These are phyloP conservation scores for Nigrospora osmanthi DNA, from an alignment of 2,329 filamentous ascomycete genomes.

Conservation along the genomic window DNA sequence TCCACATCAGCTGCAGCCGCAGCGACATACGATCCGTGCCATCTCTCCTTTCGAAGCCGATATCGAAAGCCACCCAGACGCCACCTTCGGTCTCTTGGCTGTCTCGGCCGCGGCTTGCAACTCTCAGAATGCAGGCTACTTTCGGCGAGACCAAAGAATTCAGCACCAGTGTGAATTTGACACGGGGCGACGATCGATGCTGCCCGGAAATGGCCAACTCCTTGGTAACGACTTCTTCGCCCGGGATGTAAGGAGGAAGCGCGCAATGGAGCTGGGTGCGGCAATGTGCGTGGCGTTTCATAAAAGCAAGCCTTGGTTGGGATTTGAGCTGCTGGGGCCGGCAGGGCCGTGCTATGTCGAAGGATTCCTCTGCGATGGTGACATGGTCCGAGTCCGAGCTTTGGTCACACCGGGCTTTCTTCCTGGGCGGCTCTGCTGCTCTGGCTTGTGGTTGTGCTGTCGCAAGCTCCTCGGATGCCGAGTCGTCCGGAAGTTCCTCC, in stretches of 20 bases:
- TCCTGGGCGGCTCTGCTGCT: no score
- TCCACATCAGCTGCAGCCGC: conserved; percentile 32
- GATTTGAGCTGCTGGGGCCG: neutral
- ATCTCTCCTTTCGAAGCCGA: conserved; percentile 19
- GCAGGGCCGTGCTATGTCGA: neutral
- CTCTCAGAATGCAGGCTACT: conserved; percentile 2
- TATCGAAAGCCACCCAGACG: conserved; percentile 25
- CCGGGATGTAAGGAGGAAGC: no score
- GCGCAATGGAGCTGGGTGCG: no score
- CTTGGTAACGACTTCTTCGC: neutral
- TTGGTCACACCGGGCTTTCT: no score
- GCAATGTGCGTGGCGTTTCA: no score
- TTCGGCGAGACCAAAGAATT: neutral
- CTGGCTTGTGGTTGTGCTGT: no score
- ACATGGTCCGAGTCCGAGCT: neutral
- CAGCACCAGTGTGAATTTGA: neutral
- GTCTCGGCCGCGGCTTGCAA: conserved; percentile 1
- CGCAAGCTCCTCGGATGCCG: neutral
- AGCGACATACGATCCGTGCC: conserved; percentile 21
- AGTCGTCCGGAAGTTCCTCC: neutral
- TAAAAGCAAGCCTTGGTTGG: neutral
- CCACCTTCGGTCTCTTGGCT: conserved; percentile 7
- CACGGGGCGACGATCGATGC: neutral
- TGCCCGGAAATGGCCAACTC: neutral
- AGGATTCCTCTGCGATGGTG: neutral